Evolutionary conservation across 106 monocot species (phyloP), one percentile per base, ranked within the genome.

Genomic region (Dioscorea dumetorum): DNA sequence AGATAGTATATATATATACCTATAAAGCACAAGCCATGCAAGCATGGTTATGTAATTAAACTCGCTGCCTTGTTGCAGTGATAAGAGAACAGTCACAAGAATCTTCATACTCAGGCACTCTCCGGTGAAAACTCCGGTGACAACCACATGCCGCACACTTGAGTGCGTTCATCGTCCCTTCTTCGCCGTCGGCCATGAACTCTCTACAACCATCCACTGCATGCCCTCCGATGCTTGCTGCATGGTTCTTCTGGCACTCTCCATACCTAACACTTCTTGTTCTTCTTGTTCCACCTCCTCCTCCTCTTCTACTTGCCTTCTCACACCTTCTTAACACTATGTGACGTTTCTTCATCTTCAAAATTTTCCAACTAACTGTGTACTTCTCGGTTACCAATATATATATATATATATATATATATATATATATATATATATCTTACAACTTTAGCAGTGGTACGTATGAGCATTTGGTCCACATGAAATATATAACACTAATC

Each of bases 121-220:
- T 61, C 8, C 79, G 73, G 64, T 79, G 79, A 62, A 79, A 79
- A 68, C 68, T 79, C 17, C 79, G 73, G 73, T 79, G 79, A 64
- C 79, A 79, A 0, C 79, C 79, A 50, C 79, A 79, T 0, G 79
- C 79, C 0, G 73, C 79, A 21, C 79, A 79, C 63, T 57, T 73
- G 73, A 79, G 68, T 16, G 79, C 74, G 17, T 23, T 75, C 13
- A 12, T 33, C 0, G 66, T 62, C 4, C 75, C 75, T 28, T 75
- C 80, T 24, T 68, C 69, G 4, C 74, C 75, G n/a, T 56, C 70
- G 4, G 80, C 75, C 24, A 80, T 80, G 75, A 80, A 80, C 61
- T 80, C 80, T 22, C 80, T 19, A 52, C 80, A 80, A 12, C 75
- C 80, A 41, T 80, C 80, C 4, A 80, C 61, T 28, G 75, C 75